Conservation (phyloP, 768 basidiomycete genomes). For the Lyophyllum atratum region DNA sequence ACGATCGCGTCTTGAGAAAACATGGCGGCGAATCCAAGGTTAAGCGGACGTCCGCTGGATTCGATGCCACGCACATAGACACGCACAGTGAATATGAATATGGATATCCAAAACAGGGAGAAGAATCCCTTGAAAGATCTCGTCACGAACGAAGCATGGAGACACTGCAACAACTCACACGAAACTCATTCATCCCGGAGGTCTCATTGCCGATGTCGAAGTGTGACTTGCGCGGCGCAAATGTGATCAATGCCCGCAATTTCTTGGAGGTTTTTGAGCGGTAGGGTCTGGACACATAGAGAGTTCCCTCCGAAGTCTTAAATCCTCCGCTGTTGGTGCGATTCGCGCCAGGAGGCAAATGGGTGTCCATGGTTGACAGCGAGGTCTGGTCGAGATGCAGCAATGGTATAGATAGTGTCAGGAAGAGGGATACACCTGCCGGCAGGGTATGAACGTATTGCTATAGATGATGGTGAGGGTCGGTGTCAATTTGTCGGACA, state of each 20-base stretch:
- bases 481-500: background rate
- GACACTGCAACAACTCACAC: constrained; percentile 43
- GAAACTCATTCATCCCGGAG: constrained; percentile 82
- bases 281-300: constrained; percentile 77
- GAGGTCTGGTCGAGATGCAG: background rate
- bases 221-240: constrained; percentile 80
- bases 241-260: constrained; percentile 81
- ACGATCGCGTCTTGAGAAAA: constrained; percentile 84
- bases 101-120: constrained; percentile 89
- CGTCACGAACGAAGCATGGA: constrained; percentile 2
- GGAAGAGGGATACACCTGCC: background rate
- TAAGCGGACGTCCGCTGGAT: constrained; percentile 75
- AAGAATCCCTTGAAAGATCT: constrained; percentile 80
- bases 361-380: background rate
- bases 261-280: constrained; percentile 75
- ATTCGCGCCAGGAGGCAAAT: constrained; percentile 4
- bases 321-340: constrained; percentile 44
- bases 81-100: constrained; percentile 79
- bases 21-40: constrained; percentile 79
- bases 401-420: background rate
- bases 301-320: constrained; percentile 60
- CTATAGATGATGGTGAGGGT: background rate
- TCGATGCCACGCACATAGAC: constrained; percentile 80
- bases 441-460: background rate
- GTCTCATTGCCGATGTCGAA: constrained; percentile 82